Evolutionary conservation across 1,284 basidiomycete species (phyloP), one percentile per base, ranked within the genome.

Genomic region (Sanghuangporus baumii): DNA sequence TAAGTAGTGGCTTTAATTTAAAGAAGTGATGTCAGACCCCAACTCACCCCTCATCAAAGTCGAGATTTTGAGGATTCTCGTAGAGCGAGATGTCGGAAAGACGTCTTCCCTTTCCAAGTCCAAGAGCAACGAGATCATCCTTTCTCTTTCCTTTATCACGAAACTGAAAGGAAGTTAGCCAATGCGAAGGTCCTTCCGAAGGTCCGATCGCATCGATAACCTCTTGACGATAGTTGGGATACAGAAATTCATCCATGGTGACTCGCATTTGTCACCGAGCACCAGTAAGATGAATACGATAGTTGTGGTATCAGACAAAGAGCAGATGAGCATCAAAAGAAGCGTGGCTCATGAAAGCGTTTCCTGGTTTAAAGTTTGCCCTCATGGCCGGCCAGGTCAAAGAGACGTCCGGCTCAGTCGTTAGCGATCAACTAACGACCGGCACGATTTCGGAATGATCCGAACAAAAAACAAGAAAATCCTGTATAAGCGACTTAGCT

Each of bases 191-290:
- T 34, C 14, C 47, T 3, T 46, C 60, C 14, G 47, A 55, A 8
- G 50, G 18, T n/a, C 20, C 16, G 47, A 57, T 18, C 51, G 38
- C 36, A 55, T 65, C 60, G 59, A 65, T 62, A n/a, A 54, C 43
- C 51, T 65, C 59, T 50, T 52, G 57, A 14, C 51, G 60, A 55
- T 61, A 62, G 50, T 57, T 58, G n/a, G 63, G 63, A 50, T 63
- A 63, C 23, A 46, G 52, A 11, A 34, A n/a, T 11, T 59, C 47
- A 37, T 51, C 18, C 34, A 51, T 59, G 8, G 50, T 51, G 26
- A 40, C 18, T 31, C 26, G 26, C 3, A 5, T 5, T 31, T 31
- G 26, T 31, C 26, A 3, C 26, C 26, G 8, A 8, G 38, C 38
- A 57, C 14, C 41, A 48, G 36, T 6, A 38, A n/a, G 12, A 26